These are phyloP conservation scores for Paramecium tetraurelia DNA, from an alignment of 73 alveolate species.

Conservation along the genomic window DNA sequence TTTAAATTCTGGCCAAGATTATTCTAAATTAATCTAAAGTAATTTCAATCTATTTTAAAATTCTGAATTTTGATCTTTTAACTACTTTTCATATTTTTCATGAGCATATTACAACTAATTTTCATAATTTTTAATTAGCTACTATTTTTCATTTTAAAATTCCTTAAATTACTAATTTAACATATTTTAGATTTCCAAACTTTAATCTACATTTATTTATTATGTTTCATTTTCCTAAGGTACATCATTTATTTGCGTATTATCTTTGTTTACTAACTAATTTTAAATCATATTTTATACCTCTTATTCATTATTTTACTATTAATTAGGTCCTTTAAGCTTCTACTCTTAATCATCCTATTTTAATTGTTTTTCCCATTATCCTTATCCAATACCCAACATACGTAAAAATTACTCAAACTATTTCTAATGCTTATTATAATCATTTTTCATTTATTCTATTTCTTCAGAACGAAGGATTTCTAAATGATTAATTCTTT, in stretches of 20 bases:
- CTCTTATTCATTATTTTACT: constrained; percentile 49
- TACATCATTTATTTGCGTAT: neutral
- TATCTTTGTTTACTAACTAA: constrained; percentile 43
- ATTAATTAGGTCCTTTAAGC: constrained; percentile 27
- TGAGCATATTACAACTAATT: constrained; percentile 13
- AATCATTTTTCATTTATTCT: neutral
- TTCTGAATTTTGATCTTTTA: constrained; percentile 36
- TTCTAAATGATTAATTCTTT: neutral
- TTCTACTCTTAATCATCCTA: constrained; percentile 39
- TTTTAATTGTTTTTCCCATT: constrained; percentile 11
- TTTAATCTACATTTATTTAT: constrained; percentile 33
- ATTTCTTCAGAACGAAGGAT: neutral
- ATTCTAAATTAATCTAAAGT: constrained; percentile 17
- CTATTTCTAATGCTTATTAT: neutral
- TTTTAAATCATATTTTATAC: neutral
- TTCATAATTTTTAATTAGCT: constrained; percentile 28
- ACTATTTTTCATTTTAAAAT: neutral
- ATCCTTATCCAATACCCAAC: neutral
- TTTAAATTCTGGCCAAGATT: neutral
- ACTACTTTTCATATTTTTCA: neutral
- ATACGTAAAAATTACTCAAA: neutral
- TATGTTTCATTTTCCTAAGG: constrained; percentile 46
- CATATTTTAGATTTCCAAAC: neutral
- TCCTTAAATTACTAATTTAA: neutral
- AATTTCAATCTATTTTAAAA: constrained; percentile 41